Conservation (phyloP, 1,139 yeast genomes). For the Saccharomyces pastorianus region DNA sequence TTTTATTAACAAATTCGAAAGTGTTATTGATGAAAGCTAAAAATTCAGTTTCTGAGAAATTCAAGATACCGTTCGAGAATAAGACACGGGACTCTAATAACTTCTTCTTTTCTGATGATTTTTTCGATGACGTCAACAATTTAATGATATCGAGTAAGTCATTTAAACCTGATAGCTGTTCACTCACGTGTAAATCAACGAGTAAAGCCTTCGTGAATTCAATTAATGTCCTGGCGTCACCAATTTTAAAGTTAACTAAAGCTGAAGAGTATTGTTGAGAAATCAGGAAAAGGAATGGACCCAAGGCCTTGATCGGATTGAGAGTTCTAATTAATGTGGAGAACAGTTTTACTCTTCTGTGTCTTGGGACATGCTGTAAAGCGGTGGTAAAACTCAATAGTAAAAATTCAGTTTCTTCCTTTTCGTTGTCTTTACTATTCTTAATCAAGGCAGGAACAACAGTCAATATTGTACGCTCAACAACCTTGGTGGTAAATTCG, state of each 20-base stretch:
- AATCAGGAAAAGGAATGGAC: slow-evolving; percentile 64
- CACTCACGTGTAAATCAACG: slow-evolving; percentile 56
- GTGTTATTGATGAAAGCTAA: slow-evolving; percentile 43
- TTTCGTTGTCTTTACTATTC: slow-evolving; percentile 42
- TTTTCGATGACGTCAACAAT: slow-evolving; percentile 27
- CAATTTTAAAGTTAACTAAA: slow-evolving; percentile 45
- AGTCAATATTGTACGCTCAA: slow-evolving; percentile 82
- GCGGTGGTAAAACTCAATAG: slow-evolving; percentile 87
- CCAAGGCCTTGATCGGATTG: slow-evolving; percentile 61
- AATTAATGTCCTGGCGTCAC: slow-evolving; percentile 56
- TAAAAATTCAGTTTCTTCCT: slow-evolving; percentile 71
- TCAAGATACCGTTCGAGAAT: slow-evolving; percentile 53
- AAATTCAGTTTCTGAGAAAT: slow-evolving; percentile 45
- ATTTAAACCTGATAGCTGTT: slow-evolving; percentile 56
- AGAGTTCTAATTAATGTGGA: slow-evolving; percentile 70
- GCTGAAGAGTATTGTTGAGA: slow-evolving; percentile 67
- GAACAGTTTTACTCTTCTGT: slow-evolving; percentile 81
- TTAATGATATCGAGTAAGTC: slow-evolving; percentile 52
- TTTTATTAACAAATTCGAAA: slow-evolving; percentile 45
- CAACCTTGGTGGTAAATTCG: slow-evolving; percentile 85
- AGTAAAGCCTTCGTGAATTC: slow-evolving; percentile 68
- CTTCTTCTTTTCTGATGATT: slow-evolving; percentile 35
- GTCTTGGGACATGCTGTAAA: slow-evolving; percentile 91
- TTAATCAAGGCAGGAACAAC: slow-evolving; percentile 85
- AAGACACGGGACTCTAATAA: slow-evolving; percentile 47